Percentiles rank a stretch among this genome's conserved stretches.
Conservation (phyloP, 2,329 filamentous ascomycete genomes). For the Decorospora gaudefroyi region DNA sequence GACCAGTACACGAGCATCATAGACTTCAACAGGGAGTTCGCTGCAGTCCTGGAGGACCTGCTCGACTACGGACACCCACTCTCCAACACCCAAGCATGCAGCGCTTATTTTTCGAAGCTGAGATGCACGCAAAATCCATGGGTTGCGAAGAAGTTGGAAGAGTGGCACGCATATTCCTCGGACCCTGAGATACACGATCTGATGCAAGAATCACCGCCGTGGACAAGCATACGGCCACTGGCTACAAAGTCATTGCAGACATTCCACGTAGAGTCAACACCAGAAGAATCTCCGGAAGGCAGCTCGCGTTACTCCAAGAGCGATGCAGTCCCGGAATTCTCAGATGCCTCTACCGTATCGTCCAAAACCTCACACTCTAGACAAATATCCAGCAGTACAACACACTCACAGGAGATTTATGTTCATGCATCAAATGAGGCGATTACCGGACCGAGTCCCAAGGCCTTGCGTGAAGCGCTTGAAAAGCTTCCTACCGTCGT, state of each 20-base stretch:
- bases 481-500: slow-evolving; percentile 7
- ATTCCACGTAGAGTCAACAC: slow-evolving; percentile 26
- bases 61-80: slow-evolving; percentile 43
- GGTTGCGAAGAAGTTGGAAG: slow-evolving; percentile 41
- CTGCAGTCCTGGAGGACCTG: slow-evolving; percentile 39
- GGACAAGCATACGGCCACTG: slow-evolving; percentile 39
- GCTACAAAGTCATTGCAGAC: slow-evolving; percentile 23
- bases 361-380: slow-evolving; percentile 29
- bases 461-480: slow-evolving; percentile 24
- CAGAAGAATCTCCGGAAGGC: slow-evolving; percentile 29
- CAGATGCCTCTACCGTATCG: slow-evolving; percentile 22
- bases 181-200: slow-evolving; percentile 33
- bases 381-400: slow-evolving; percentile 27
- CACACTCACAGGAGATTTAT: slow-evolving; percentile 37
- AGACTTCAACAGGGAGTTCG: slow-evolving; percentile 45
- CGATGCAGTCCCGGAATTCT: slow-evolving; percentile 22
- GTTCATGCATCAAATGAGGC: slow-evolving; percentile 25
- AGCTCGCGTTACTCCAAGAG: slow-evolving; percentile 25
- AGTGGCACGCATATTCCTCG: slow-evolving; percentile 34
- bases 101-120: slow-evolving; percentile 47
- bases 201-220: slow-evolving; percentile 40
- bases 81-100: slow-evolving; percentile 43
- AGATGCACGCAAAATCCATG: slow-evolving; percentile 46
- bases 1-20: slow-evolving; percentile 40
- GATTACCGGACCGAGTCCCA: slow-evolving; percentile 22